Conservation (phyloP, 2,329 filamentous ascomycete species). For the Colletotrichum phormii region DNA sequence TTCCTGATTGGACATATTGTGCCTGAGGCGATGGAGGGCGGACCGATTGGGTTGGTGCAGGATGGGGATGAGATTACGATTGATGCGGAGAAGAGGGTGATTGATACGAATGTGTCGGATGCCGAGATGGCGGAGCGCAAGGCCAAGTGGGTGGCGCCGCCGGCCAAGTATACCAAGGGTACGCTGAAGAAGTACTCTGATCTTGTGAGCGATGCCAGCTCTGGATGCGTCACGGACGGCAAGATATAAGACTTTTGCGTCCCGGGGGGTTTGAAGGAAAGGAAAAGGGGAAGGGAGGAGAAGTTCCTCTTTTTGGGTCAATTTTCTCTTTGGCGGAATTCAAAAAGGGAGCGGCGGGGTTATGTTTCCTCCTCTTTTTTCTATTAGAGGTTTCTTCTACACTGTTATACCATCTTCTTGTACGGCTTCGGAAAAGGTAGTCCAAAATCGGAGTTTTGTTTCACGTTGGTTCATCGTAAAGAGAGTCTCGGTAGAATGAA, state of each 20-base stretch:
- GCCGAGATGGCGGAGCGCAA: constrained; percentile 70
- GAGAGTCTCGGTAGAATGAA: not conserved
- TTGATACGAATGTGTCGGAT: constrained; percentile 75
- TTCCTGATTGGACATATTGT: constrained; percentile 91
- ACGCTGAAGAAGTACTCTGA: constrained; percentile 78
- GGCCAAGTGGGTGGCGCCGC: constrained; percentile 72
- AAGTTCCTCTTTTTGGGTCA: not conserved
- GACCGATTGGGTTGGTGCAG: constrained; percentile 84
- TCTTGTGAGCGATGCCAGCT: constrained; percentile 68
- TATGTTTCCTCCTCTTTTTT: not conserved
- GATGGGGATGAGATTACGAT: constrained; percentile 87
- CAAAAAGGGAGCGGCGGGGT: not conserved
- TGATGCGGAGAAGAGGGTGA: constrained; percentile 79
- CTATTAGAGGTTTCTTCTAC: constrained; percentile 21
- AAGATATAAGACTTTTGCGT: constrained; percentile 34
- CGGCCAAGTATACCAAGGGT: constrained; percentile 69
- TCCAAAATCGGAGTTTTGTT: constrained; percentile 38
- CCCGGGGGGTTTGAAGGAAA: not conserved
- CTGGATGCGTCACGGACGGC: constrained; percentile 69
- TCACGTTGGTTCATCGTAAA: constrained; percentile 11
- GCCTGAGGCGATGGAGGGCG: constrained; percentile 87
- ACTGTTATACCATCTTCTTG: constrained; percentile 36
- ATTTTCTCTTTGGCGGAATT: not conserved
- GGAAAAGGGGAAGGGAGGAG: not conserved
- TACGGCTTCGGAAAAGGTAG: constrained; percentile 36